Conservation (phyloP, 306 rosid species). For the Fragaria nilgerrensis region DNA sequence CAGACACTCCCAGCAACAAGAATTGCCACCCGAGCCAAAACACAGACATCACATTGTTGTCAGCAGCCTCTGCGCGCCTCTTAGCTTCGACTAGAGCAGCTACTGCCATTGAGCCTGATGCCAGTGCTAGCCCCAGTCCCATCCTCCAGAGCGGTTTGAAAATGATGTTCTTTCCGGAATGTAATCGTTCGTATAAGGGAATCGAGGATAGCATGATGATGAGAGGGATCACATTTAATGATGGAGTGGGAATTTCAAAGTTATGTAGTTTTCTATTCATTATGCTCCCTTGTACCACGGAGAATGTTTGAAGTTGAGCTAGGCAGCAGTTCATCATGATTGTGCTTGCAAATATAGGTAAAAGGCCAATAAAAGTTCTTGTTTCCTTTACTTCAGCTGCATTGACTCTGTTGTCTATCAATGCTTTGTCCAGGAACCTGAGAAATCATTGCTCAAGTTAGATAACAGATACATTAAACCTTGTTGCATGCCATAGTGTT, state of each 20-base stretch:
- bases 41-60: slow-evolving; percentile 24
- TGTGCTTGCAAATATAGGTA: slow-evolving; percentile 35
- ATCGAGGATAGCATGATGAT: slow-evolving; percentile 25
- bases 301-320: slow-evolving; percentile 37
- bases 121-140: slow-evolving; percentile 32
- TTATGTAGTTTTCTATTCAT: slow-evolving; percentile 29
- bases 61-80: slow-evolving; percentile 24
- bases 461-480: not conserved
- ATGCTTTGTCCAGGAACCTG: slow-evolving; percentile 36
- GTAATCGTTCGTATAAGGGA: slow-evolving; percentile 24
- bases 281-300: slow-evolving; percentile 38
- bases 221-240: slow-evolving; percentile 26
- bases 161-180: not conserved
- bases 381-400: slow-evolving; percentile 35
- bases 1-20: slow-evolving; percentile 31
- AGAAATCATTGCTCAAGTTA: not conserved
- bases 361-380: slow-evolving; percentile 36
- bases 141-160: slow-evolving; percentile 33
- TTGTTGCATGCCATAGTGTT: not conserved
- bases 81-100: slow-evolving; percentile 35
- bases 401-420: slow-evolving; percentile 15
- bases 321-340: slow-evolving; percentile 39
- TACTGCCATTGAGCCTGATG: slow-evolving; percentile 32
- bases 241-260: slow-evolving; percentile 36
- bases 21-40: slow-evolving; percentile 39